These are phyloP conservation scores for Calonectria pseudoturangicola DNA, from an alignment of 2,329 filamentous ascomycete species.

Conservation along the genomic window DNA sequence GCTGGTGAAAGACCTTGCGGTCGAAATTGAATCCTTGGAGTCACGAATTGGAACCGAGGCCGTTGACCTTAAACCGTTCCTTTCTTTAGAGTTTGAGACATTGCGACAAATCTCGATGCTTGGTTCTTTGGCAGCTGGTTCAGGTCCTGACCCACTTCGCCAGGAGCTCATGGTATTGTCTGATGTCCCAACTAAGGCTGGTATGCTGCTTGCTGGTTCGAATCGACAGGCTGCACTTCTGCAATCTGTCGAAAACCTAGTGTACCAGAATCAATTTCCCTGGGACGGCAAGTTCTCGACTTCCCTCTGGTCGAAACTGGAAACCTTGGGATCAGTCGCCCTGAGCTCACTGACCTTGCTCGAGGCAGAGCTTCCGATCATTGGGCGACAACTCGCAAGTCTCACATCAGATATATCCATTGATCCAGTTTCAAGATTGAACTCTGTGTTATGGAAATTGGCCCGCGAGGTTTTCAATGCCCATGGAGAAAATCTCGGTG, in stretches of 20 bases:
- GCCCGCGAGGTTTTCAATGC: slow-evolving; percentile 64
- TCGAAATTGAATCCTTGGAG: slow-evolving; percentile 73
- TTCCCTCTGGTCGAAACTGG: slow-evolving; percentile 74
- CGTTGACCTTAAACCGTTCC: slow-evolving; percentile 67
- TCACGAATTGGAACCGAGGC: slow-evolving; percentile 64
- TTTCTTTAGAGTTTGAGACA: slow-evolving; percentile 73
- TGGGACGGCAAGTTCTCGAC: slow-evolving; percentile 64
- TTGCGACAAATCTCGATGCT: slow-evolving; percentile 72
- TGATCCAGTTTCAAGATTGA: slow-evolving; percentile 70
- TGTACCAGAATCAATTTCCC: slow-evolving; percentile 60
- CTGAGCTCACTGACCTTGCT: slow-evolving; percentile 78
- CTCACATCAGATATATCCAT: slow-evolving; percentile 69
- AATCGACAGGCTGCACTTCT: slow-evolving; percentile 63
- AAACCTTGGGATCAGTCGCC: slow-evolving; percentile 70
- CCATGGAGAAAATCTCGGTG: slow-evolving; percentile 60
- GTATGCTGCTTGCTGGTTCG: slow-evolving; percentile 58
- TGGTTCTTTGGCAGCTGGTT: slow-evolving; percentile 48
- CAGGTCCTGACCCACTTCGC: slow-evolving; percentile 31
- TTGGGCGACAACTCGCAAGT: slow-evolving; percentile 73
- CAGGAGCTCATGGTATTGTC: slow-evolving; percentile 71
- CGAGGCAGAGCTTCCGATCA: slow-evolving; percentile 77
- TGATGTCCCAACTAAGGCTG: slow-evolving; percentile 59
- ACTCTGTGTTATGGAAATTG: slow-evolving; percentile 67
- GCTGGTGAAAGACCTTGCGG: slow-evolving; percentile 69
- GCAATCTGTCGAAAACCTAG: slow-evolving; percentile 69